A percentile compares a stretch with the other conserved stretches of the same genome.
Conservation (phyloP, 1,284 basidiomycete species). For the Phlebopus sp. region DNA sequence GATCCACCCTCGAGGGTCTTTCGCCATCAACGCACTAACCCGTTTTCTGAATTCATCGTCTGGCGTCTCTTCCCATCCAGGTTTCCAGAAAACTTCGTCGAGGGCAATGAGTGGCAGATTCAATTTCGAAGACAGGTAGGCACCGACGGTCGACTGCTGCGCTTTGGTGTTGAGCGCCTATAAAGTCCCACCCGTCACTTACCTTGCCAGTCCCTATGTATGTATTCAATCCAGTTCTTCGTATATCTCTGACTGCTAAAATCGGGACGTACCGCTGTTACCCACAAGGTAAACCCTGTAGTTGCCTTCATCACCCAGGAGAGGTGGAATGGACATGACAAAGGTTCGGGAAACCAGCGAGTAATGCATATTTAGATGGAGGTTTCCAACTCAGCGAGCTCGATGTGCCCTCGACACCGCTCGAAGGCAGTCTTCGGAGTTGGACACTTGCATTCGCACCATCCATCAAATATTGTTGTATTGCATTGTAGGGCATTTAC, state of each 20-base stretch:
- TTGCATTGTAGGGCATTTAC: too few species aligned
- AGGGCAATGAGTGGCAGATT: slow-evolving; percentile 44
- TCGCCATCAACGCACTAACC: slow-evolving; percentile 30
- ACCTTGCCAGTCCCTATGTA: slow-evolving; percentile 47
- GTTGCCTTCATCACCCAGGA: slow-evolving; percentile 49
- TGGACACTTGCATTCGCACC: too few species aligned
- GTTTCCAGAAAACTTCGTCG: slow-evolving; percentile 47
- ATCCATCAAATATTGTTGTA: too few species aligned
- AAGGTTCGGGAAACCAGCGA: too few species aligned
- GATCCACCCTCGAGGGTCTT: slow-evolving; percentile 43
- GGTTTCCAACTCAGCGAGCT: too few species aligned
- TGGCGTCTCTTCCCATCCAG: slow-evolving; percentile 42
- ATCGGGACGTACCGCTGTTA: slow-evolving; percentile 46
- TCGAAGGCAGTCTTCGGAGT: too few species aligned
- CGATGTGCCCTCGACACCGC: too few species aligned
- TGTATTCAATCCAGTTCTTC: neutral
- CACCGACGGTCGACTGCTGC: slow-evolving; percentile 47
- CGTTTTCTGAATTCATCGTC: slow-evolving; percentile 37
- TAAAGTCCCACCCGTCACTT: slow-evolving; percentile 12
- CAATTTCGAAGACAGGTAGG: slow-evolving; percentile 44
- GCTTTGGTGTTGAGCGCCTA: neutral
- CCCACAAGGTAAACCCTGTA: slow-evolving; percentile 52
- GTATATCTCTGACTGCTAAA: neutral
- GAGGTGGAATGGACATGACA: slow-evolving; percentile 32
- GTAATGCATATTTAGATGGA: too few species aligned